Evolutionary conservation across 2,329 filamentous ascomycete species (phyloP), one percentile per base, ranked within the genome.

Genomic region (Phaeosphaeriaceae sp.): DNA sequence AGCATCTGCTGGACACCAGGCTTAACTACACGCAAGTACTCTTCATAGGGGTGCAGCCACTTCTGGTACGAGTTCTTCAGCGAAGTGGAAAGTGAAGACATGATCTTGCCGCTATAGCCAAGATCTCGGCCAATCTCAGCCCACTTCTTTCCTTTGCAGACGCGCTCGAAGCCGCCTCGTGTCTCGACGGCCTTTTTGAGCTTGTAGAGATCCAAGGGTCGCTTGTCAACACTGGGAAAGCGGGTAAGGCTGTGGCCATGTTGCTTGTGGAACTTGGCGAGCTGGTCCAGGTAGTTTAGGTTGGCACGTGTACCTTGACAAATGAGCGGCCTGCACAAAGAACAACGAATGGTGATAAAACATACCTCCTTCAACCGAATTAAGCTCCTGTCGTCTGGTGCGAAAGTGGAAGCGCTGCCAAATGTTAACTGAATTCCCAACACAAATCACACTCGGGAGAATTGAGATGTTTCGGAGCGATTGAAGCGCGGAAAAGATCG

Each of bases 121-220:
- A 99, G 82, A 75, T 98, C 95, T 71, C 95, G 89, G 33, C 95
- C 95, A 68, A 99, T 98, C 78, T 99, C 95, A 17, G 95, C 95
- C 95, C 95, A 99, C 81, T 98, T 98, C 81, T 99, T 99, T 55
- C 90, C 85, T 79, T 97, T 97, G 84, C 95, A 99, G 46, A 99
- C 95, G 73, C 91, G 91, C 54, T 97, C 93, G 69, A 99, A 99
- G 2, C 95, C 95, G 48, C 95, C 95, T 61, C 95, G 88, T 27
- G 92, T 90, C 75, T 98, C 95, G 36, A 99, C 95, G 0, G 94
- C 94, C 75, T 98, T 98, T 78, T 98, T 98, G 58, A 99, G 82
- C 69, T 94, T 92, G 80, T 96, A 99, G 17, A 99, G 83, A 73
- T 99, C 95, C 51, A 99, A 85, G 0, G 95, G 95, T 57, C 96